Conservation (phyloP, 1,139 yeast genomes). For the Yamadazyma atlantica region DNA sequence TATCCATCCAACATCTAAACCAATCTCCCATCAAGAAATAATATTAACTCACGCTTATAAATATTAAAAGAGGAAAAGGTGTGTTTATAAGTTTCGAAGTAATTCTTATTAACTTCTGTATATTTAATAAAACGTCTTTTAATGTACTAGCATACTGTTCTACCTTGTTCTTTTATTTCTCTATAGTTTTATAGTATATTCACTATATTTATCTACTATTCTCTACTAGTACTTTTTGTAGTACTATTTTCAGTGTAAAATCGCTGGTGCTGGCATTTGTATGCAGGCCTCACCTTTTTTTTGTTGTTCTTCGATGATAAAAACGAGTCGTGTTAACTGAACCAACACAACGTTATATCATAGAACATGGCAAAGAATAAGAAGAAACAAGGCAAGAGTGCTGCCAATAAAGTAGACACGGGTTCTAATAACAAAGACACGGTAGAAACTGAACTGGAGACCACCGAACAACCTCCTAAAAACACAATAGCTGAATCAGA, state of each 20-base stretch:
- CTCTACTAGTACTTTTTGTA: not conserved
- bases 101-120: slow-evolving; percentile 7
- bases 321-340: not conserved
- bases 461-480: no score
- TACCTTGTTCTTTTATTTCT: no score
- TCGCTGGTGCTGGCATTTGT: no score
- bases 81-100: slow-evolving; percentile 12
- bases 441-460: not conserved
- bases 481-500: no score
- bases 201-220: not conserved
- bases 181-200: no score
- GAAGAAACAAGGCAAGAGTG: slow-evolving; percentile 22
- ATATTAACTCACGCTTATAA: slow-evolving; percentile 14
- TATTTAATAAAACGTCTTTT: slow-evolving; percentile 14
- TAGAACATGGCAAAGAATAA: slow-evolving; percentile 35
- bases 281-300: not conserved
- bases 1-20: slow-evolving; percentile 99
- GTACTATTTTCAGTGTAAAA: not conserved
- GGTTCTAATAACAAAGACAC: slow-evolving; percentile 5
- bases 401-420: slow-evolving; percentile 1
- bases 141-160: slow-evolving; percentile 11
- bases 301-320: not conserved
- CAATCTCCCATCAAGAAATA: slow-evolving; percentile 10
- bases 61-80: slow-evolving; percentile 12
- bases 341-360: no score